Evolutionary conservation across 306 rosid species (phyloP), one percentile per base, ranked within the genome.

Genomic region (Geum urbanum): DNA sequence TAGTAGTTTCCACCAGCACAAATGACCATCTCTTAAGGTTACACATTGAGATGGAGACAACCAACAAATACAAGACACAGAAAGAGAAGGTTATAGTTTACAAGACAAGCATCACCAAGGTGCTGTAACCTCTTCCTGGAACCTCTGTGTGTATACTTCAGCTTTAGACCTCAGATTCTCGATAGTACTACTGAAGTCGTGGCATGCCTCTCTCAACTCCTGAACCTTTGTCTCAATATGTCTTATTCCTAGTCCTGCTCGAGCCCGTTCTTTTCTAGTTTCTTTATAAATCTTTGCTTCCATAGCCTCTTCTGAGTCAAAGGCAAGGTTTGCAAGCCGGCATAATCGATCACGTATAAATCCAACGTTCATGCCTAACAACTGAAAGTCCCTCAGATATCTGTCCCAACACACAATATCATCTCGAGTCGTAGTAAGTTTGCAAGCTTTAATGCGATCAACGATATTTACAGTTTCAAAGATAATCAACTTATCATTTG

Each of bases 321-420:
- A 71, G 9, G 90, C 90, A 73, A 92, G 73, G 78, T 84, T 79
- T 14, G 83, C 81, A 43, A 90, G 82, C 75, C 74, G 76, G 40
- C 83, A 80, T 14, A 92, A 72, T 1, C 86, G 78, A 5, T 53
- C 64, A 45, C 86, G 87, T 74, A 92, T 77, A 57, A 92, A 92
- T 4, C 81, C 89, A 35, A 92, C 90, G 70, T 86, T 86, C 98
- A 88, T 86, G 55, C 96, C 96, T 22, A 88, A 70, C 69, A 79
- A 78, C 79, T 86, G 86, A 76, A 92, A 90, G 35, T 89, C 91
- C 16, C 66, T 76, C 81, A 75, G n/a, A n/a, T n/a, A n/a, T n/a
- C n/a, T n/a, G n/a, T n/a, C n/a, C n/a, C n/a, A n/a, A n/a, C n/a
- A n/a, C 24, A 79, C 4, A 51, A 84, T 90, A 24, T 85, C 97